Percentiles rank a stretch among this genome's conserved stretches.
Conservation (phyloP, 164 flowering plant species). For the Macadamia tetraphylla region DNA sequence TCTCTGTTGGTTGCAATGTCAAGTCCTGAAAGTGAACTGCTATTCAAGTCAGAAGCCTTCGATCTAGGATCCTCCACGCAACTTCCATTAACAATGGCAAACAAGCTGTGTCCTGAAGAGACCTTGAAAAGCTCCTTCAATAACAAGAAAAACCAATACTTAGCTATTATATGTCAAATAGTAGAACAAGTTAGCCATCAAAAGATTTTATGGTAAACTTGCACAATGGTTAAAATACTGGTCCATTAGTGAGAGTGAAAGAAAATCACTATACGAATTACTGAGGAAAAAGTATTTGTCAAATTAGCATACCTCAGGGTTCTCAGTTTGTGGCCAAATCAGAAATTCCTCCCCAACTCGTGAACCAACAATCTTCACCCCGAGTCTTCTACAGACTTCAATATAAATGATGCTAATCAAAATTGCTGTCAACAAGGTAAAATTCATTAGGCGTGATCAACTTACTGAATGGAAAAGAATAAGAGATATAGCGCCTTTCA, state of each 20-base stretch:
- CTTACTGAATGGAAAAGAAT: not conserved
- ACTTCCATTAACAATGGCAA: constrained; percentile 58
- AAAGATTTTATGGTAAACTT: not conserved
- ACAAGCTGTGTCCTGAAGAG: constrained; percentile 55
- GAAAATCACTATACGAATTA: not conserved
- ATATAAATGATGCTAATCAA: constrained; percentile 61
- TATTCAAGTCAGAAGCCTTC: constrained; percentile 58
- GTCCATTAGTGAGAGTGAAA: not conserved
- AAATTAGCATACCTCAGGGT: constrained; percentile 41
- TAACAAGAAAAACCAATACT: not conserved
- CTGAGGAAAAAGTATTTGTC: not conserved
- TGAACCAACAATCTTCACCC: constrained; percentile 56
- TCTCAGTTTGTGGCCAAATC: constrained; percentile 67
- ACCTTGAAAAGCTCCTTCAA: constrained; percentile 59
- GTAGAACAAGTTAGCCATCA: not conserved
- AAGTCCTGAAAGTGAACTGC: constrained; percentile 48
- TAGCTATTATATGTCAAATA: too few relatives aligned
- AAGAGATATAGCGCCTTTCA: too few relatives aligned
- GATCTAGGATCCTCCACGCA: constrained; percentile 68
- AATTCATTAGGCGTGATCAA: not conserved
- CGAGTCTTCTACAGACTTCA: constrained; percentile 66
- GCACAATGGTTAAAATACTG: not conserved
- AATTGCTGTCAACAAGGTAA: constrained; percentile 37
- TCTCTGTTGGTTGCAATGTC: constrained; percentile 64
- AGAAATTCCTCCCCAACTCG: constrained; percentile 74